Base-by-base conservation (phyloP, 2,329 filamentous ascomycete genomes). In the Diaporthe destruens region DNA sequence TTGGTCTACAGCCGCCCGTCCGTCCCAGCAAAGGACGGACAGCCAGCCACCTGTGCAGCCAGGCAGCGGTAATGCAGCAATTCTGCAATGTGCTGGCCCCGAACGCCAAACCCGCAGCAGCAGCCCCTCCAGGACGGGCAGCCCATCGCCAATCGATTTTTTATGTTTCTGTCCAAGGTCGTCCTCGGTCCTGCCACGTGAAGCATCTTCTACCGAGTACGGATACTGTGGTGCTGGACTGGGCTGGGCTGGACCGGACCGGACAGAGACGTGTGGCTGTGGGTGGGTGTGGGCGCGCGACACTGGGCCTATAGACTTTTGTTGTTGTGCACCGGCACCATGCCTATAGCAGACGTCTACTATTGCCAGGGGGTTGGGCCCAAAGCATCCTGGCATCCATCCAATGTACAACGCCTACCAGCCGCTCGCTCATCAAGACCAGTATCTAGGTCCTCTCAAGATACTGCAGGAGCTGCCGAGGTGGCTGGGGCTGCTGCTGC, bases 401-500 rank as follows among this genome's bases (percentile, higher is more conserved):
- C 34, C 53, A n/a, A 18, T n/a, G 8, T 34, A n/a, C 9, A 7
- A 11, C 34, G 32, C 36, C 39, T 29, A 25, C 44, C 20, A 20
- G 44, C 44, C 44, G 44, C 44, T 12, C 44, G 44, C 44, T 12
- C 44, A 36, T 12, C 44, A 36, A 14, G 36, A 12, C 29, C 54
- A 36, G 9, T n/a, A 23, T 14, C 16, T 44, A 16, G 29, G 29
- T 5, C 29, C 29, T 29, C 12, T 39, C 2, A 4, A 39, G 36
- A 6, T 20, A 7, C 39, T 20, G 16, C 6, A 29, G 6, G n/a
- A 42, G 36, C 36, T 61, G 57, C 57, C 20, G 59, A 34, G 39
- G 59, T 63, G 59, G 59, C 59, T 63, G 59, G 59, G 59, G 49
- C 59, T 34, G 44, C 29, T 34, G 44, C 29, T 49, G 56, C n/a